Evolutionary conservation across 176 grass and related monocot genomes (phyloP).

Genomic region (Saccharum officinarum): DNA sequence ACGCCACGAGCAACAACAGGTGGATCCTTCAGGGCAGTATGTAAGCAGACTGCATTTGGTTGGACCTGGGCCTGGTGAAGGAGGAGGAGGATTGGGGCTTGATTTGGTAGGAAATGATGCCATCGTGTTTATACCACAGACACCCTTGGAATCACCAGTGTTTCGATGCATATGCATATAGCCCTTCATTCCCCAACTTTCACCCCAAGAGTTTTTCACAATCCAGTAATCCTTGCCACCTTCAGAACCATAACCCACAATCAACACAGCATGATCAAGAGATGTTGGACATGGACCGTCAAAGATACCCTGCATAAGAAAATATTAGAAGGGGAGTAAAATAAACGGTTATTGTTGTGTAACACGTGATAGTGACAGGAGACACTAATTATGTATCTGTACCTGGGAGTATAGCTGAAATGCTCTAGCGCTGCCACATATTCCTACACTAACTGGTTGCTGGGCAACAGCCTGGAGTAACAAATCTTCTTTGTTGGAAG

Average conservation of each 20-base stretch:
- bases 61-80: slow-evolving; percentile 77
- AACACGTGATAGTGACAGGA: not conserved
- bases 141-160: slow-evolving; percentile 48
- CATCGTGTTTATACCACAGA: slow-evolving; percentile 94
- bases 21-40: slow-evolving; percentile 80
- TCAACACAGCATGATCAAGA: slow-evolving; percentile 90
- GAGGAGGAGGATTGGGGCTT: slow-evolving; percentile 78
- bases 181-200: slow-evolving; percentile 87
- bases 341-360: not conserved
- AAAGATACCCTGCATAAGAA: slow-evolving; percentile 83
- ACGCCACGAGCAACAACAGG: slow-evolving; percentile 82
- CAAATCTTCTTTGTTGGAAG: slow-evolving; percentile 64
- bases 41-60: slow-evolving; percentile 78
- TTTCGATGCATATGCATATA: slow-evolving; percentile 82
- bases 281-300: slow-evolving; percentile 88
- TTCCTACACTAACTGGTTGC: slow-evolving; percentile 95
- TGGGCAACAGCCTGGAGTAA: slow-evolving; percentile 83
- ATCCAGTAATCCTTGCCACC: slow-evolving; percentile 93
- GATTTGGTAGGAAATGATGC: slow-evolving; percentile 85
- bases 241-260: slow-evolving; percentile 91
- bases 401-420: slow-evolving; percentile 93
- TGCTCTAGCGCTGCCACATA: slow-evolving; percentile 85
- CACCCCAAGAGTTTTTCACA: slow-evolving; percentile 96
- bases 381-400: slow-evolving; percentile 13
- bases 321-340: not conserved